Conservation (phyloP, 164 flowering plant species). For the Stephania cephalantha region DNA sequence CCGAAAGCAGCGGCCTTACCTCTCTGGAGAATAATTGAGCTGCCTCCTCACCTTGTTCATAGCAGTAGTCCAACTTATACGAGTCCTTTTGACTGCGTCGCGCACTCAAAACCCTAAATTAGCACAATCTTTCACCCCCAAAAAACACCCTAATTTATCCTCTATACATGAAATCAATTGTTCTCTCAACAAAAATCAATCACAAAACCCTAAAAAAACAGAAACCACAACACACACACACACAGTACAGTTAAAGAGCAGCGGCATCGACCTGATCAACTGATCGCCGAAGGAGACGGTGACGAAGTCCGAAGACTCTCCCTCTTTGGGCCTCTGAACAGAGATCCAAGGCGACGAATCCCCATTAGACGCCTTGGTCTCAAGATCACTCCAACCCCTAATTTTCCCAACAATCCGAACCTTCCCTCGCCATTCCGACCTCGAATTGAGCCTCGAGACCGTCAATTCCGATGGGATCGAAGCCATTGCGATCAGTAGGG, state of each 20-base stretch:
- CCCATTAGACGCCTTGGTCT: not conserved
- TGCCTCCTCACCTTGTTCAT: not conserved
- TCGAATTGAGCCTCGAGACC: not conserved
- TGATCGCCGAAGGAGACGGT: not conserved
- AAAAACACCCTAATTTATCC: too few relatives aligned
- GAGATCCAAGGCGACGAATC: not conserved
- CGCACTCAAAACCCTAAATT: not conserved
- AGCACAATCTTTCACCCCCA: not conserved
- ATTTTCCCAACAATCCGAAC: constrained; percentile 6
- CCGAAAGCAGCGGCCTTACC: not conserved
- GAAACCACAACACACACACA: not conserved
- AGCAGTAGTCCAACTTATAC: constrained; percentile 6
- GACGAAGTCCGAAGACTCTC: not conserved
- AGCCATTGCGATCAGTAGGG: not conserved
- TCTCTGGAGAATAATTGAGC: not conserved
- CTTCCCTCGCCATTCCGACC: constrained; percentile 3
- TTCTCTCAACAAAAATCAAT: too few relatives aligned
- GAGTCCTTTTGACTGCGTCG: not conserved
- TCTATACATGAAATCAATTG: too few relatives aligned
- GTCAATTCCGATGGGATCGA: not conserved
- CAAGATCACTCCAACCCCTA: not conserved
- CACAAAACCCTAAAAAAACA: not conserved
- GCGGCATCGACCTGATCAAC: not conserved
- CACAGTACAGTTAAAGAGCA: not conserved
- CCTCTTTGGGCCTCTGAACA: not conserved